These are phyloP conservation scores for Diddensiella santjacobensis DNA, from an alignment of 805 yeast species.

Conservation along the genomic window DNA sequence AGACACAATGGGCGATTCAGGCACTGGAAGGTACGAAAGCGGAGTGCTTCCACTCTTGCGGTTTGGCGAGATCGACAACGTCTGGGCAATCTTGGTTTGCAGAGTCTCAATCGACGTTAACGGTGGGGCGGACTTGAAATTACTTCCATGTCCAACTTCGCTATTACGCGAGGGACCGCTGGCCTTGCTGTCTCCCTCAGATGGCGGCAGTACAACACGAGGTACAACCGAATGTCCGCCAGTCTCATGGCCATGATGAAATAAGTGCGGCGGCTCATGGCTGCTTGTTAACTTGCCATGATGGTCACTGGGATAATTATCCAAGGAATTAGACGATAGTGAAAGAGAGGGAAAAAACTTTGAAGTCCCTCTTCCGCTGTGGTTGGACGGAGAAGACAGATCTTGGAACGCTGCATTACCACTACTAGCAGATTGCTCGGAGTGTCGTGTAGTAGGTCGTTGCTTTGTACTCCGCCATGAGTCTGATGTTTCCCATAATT, in stretches of 20 bases:
- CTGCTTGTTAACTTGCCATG: not conserved
- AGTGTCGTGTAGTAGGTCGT: not conserved
- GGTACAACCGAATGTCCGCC: conserved; percentile 2
- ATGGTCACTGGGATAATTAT: conserved; percentile 18
- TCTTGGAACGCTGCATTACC: not conserved
- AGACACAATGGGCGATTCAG: conserved; percentile 16
- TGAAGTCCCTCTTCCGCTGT: conserved; percentile 12
- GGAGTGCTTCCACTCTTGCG: not conserved
- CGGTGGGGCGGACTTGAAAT: conserved; percentile 8
- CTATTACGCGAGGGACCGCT: not conserved
- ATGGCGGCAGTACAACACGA: conserved; percentile 18
- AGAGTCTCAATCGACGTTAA: conserved; percentile 13
- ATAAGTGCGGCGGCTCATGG: not conserved
- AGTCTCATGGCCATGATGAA: not conserved
- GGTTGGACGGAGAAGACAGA: not conserved
- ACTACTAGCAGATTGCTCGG: not conserved
- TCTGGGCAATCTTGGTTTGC: conserved; percentile 11
- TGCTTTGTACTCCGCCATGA: conserved; percentile 6
- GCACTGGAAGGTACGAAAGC: conserved; percentile 12
- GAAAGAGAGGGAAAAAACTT: conserved; percentile 19
- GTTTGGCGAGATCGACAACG: not conserved
- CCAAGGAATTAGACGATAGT: conserved; percentile 5
- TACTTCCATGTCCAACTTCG: not conserved
- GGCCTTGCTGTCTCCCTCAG: too few species aligned
- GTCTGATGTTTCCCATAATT: conserved; percentile 1